Percentiles rank a stretch among this genome's conserved stretches.
phyloP scores from a whole-genome alignment of 352 stramenopile species.

The Globisporangium radiosum region DNA sequence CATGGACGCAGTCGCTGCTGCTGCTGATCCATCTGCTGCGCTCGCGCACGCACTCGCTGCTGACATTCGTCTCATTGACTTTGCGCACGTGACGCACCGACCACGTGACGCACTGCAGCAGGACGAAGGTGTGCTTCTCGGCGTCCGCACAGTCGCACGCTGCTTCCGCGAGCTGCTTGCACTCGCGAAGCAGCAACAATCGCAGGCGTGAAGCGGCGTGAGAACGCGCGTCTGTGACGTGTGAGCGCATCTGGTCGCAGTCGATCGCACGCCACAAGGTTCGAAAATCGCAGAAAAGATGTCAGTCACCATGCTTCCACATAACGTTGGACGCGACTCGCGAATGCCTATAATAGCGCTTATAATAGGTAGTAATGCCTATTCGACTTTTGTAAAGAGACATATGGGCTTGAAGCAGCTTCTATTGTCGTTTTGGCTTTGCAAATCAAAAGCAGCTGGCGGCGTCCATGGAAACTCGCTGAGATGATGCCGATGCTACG shows the following conservation, averaged over 20 bases:
- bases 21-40: neutral
- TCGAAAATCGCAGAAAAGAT: slow-evolving; percentile 3
- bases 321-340: neutral
- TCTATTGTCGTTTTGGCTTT: too few species aligned
- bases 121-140: slow-evolving; percentile 57
- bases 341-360: too few species aligned
- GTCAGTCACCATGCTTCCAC: neutral
- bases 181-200: neutral
- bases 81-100: slow-evolving; percentile 55
- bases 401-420: too few species aligned
- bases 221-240: neutral
- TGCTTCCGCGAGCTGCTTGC: slow-evolving; percentile 48
- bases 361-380: too few species aligned
- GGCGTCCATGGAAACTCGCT: too few species aligned
- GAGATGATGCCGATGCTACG: too few species aligned
- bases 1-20: slow-evolving; percentile 18
- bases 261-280: neutral
- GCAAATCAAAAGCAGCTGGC: too few species aligned
- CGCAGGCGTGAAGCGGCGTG: neutral
- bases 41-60: slow-evolving; percentile 8
- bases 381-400: too few species aligned
- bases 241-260: neutral
- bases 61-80: slow-evolving; percentile 82
- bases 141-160: slow-evolving; percentile 38
- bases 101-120: slow-evolving; percentile 8